phyloP scores from a whole-genome alignment of 345 rosid species.

The Salix brachista region DNA sequence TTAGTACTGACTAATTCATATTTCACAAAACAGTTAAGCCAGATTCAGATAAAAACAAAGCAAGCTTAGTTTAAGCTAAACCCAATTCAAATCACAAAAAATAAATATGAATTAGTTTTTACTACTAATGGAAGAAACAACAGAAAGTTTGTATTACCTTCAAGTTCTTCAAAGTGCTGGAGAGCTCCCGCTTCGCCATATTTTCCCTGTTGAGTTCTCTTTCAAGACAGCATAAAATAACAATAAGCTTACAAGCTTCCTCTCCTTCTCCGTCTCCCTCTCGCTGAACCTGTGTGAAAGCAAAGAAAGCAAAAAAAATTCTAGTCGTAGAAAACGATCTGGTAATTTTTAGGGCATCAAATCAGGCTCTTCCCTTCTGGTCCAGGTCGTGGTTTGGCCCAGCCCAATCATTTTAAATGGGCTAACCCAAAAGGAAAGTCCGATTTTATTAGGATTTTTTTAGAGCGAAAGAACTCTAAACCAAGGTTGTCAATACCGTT shows the following conservation, averaged over 20 bases:
- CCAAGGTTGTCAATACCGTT: too few species aligned
- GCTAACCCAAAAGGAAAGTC: neutral
- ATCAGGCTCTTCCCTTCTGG: neutral
- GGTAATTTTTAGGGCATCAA: neutral
- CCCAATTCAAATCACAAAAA: constrained; percentile 12
- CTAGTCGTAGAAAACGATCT: neutral
- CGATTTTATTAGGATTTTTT: neutral
- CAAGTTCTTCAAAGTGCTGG: constrained; percentile 74
- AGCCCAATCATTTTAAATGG: neutral
- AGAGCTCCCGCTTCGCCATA: constrained; percentile 87
- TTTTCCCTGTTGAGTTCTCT: neutral
- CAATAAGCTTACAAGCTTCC: neutral
- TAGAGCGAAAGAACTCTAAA: neutral
- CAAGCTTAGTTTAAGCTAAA: constrained; percentile 13
- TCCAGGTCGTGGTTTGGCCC: neutral
- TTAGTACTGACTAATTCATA: neutral
- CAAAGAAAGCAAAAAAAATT: neutral
- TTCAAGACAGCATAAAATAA: neutral
- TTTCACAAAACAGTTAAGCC: neutral
- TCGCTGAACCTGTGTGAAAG: neutral
- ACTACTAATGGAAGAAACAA: neutral
- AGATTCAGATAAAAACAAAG: constrained; percentile 1
- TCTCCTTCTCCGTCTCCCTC: neutral
- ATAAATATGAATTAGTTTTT: too few species aligned
- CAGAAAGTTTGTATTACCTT: constrained; percentile 48